Conservation (phyloP, 805 yeast genomes). For the Wickerhamiella slavikovae region DNA sequence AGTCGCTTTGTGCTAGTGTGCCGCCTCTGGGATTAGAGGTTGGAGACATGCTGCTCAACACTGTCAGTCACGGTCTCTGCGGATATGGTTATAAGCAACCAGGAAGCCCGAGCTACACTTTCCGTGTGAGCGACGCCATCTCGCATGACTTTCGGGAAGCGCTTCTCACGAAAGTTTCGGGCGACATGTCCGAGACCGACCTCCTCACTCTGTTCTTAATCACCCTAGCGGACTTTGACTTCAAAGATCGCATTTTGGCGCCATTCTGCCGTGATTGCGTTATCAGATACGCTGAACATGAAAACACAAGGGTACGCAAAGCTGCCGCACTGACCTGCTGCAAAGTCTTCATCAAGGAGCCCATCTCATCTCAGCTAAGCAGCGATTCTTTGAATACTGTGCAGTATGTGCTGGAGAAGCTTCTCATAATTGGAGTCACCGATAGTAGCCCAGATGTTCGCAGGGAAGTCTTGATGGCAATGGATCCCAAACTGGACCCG, state of each 20-base stretch:
- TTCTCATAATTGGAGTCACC: slow-evolving; percentile 65
- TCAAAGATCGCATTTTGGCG: slow-evolving; percentile 53
- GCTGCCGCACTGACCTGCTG: slow-evolving; percentile 74
- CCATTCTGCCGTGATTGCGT: slow-evolving; percentile 79
- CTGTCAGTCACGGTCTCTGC: slow-evolving; percentile 53
- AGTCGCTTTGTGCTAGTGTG: slow-evolving; percentile 44
- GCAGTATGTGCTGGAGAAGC: slow-evolving; percentile 61
- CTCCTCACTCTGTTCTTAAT: slow-evolving; percentile 59
- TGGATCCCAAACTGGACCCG: slow-evolving; percentile 65
- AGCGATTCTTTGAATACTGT: slow-evolving; percentile 65
- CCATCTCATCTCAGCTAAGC: slow-evolving; percentile 69
- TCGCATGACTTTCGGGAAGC: slow-evolving; percentile 65
- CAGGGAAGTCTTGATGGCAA: slow-evolving; percentile 49
- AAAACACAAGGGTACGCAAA: slow-evolving; percentile 56
- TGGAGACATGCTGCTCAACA: slow-evolving; percentile 47
- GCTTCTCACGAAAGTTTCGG: slow-evolving; percentile 52
- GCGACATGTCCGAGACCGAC: slow-evolving; percentile 27
- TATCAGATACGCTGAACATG: slow-evolving; percentile 66
- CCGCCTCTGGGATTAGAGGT: slow-evolving; percentile 64
- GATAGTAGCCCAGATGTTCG: slow-evolving; percentile 80
- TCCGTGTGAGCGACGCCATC: slow-evolving; percentile 11
- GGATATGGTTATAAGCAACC: slow-evolving; percentile 71
- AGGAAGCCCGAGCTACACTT: slow-evolving; percentile 54
- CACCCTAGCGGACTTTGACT: slow-evolving; percentile 55
- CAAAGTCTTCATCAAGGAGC: slow-evolving; percentile 51